Base-by-base conservation (phyloP, 768 basidiomycete genomes). In the Steccherinum ochraceum region DNA sequence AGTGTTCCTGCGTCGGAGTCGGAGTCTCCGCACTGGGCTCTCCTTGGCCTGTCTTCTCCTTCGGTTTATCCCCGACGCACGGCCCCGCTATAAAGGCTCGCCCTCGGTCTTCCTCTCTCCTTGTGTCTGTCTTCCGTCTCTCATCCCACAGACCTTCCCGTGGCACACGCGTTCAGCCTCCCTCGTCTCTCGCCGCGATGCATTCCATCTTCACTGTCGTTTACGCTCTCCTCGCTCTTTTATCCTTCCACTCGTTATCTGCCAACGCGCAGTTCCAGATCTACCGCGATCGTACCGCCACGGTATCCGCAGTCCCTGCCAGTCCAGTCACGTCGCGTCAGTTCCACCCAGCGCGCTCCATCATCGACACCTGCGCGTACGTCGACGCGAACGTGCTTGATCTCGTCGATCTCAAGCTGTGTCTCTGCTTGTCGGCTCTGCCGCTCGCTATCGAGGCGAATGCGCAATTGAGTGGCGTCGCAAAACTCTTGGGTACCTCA, bases 381-480 rank as follows among this genome's bases (percentile, higher is more conserved):
- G 40, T 65, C 43, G 59, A 60, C 43, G 24, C 48, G 12, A 12
- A 24, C 45, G 30, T 35, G 21, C 25, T 58, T 23, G 24, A 27
- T 12, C 45, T 59, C 39, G 18, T 40, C 40, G 49, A 46, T 23
- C 27, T 67, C 44, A 51, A 67, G 40, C 60, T 72, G 18, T 74
- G 73, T 56, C 56, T 75, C 7, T 75, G 74, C 55, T 58, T 73
- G 21, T 69, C 72, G 5, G 46, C 61, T 0, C 45, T 64, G 2
- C 49, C 61, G 3, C 20, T 55, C 50, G 27, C 26, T 7, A 45
- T 64, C 24, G 25, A 49, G 18, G 7, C 46, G 25, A 25, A 54
- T 35, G 42, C 23, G 5, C 16, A 51, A 12, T 48, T 64, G 45
- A 21, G 27, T 12, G 27, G 13, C 1, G 52, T 62, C 26, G 47